Base-by-base conservation (phyloP, 345 rosid species). In the Aquilaria sinensis region DNA sequence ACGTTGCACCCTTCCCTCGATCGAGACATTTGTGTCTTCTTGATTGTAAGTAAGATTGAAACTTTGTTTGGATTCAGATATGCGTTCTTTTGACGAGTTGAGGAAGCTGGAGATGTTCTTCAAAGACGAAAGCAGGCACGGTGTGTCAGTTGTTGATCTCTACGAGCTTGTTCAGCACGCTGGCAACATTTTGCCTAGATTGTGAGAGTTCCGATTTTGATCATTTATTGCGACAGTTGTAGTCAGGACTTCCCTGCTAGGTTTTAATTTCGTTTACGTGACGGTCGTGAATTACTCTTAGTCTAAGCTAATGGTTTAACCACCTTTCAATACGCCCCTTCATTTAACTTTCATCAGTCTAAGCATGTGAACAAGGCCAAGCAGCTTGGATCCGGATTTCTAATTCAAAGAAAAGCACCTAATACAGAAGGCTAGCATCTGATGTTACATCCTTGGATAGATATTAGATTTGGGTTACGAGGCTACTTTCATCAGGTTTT, bases 101-200 rank as follows among this genome's bases (percentile, higher is more conserved):
- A 87, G 87, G 84, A 85, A 72, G 73, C 75, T 92, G 57, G 98
- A 92, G 84, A 70, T 85, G 75, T 92, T 92, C 75, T 92, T 92
- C 60, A 80, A 78, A 68, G 98, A 92, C 56, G 98, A 89, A 56
- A 71, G 85, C 33, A 77, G 87, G 64, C 95, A 86, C 57, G 96
- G 95, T 31, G 85, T 85, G 46, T 87, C 92, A 0, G 73, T 92
- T 14, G 73, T 80, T 41, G 98, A 92, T 79, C 75, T 89, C 63
- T 92, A 92, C 60, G 90, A 92, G 78, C 95, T 92, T 64, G 96
- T 92, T 69, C 98, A 92, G 72, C 95, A 92, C 66, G 98, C 98
- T 53, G 96, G 96, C 31, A 92, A 92, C 77, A 83, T 92, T 41
- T 81, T 92, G 67, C 98, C 98, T 63, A 77, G 95, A 70, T 74